Base-by-base conservation (phyloP, 2,329 filamentous ascomycete genomes). In the Xenosphaeropsis pyriputrescens region DNA sequence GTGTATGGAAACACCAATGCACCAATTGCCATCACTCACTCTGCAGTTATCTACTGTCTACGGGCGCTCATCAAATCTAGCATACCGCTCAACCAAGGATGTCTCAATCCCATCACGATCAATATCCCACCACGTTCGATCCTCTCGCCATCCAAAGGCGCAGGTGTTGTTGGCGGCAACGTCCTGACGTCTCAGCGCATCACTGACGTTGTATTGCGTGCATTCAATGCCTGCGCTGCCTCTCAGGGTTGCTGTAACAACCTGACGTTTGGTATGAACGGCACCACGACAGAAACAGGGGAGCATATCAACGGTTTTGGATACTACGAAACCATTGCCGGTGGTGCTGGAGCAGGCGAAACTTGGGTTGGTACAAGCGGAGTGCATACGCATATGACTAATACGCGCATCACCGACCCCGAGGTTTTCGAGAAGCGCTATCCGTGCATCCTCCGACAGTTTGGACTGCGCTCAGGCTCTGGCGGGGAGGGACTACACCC, bases 81-180 rank as follows among this genome's bases (percentile, higher is more conserved):
- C 47, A 88, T 93, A 12, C 85, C 85, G 0, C 68, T 93, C 4
- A 93, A 93, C 60, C 85, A 93, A 58, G 85, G 85, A 45, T 93
- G 85, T 45, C 64, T 91, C 2, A 73, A 73, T 36, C 84, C 85
- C 1, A 82, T 91, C 48, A 68, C 75, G 38, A 79, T 91, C 65
- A 67, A 50, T 34, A 85, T 89, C 36, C 81, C 84, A 0, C 70
- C 74, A 6, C 72, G 74, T 45, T 79, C 73, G 11, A 79, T 91
- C 53, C 70, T 93, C 26, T 79, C 73, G 0, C 85, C 85, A 0
- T 81, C 77, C 0, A 77, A 80, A 51, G 75, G 75, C 34, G 82
- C 84, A 0, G 85, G 84, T 1, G 84, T 91, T 0, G 84, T 89
- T 0, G 84, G 83, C 34, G 84, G 84, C 39, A 91, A 89, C 51